Conservation (phyloP, 2,329 filamentous ascomycete genomes). For the Diaporthe aspalathi region DNA sequence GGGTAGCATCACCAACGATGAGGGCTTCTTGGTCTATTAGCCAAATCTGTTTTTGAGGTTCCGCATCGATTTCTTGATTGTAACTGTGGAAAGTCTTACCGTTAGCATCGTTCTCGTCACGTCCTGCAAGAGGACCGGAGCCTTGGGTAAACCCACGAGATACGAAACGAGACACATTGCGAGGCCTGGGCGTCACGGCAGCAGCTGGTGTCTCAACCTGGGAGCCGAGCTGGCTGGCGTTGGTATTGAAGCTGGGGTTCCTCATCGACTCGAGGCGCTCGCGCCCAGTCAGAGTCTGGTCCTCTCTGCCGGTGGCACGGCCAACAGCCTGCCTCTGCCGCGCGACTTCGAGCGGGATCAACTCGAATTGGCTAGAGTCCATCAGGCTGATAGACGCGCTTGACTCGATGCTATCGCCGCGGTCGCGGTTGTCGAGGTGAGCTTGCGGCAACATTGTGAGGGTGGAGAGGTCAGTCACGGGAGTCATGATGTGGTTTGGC, state of each 20-base stretch:
- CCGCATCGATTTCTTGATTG: background rate
- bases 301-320: constrained; percentile 41
- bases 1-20: constrained; percentile 5
- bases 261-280: constrained; percentile 32
- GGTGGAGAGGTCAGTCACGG: constrained; percentile 7
- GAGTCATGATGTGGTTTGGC: background rate
- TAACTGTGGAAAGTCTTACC: constrained; percentile 28
- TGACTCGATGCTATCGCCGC: constrained; percentile 24
- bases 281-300: constrained; percentile 41
- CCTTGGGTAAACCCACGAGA: constrained; percentile 35
- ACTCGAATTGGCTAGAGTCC: constrained; percentile 46
- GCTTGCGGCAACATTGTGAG: background rate
- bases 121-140: constrained; percentile 25
- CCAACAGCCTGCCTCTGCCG: constrained; percentile 45
- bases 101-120: constrained; percentile 12
- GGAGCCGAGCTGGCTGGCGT: constrained; percentile 33
- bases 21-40: constrained; percentile 26
- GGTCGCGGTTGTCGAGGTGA: constrained; percentile 20
- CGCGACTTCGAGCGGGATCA: constrained; percentile 49
- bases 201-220: constrained; percentile 6
- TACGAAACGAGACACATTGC: constrained; percentile 25
- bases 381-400: constrained; percentile 37
- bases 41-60: background rate
- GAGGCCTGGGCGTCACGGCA: constrained; percentile 14
- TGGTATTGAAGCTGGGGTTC: constrained; percentile 24